Base-by-base conservation (phyloP, 2,329 filamentous ascomycete genomes). In the Beauveria asiatica region DNA sequence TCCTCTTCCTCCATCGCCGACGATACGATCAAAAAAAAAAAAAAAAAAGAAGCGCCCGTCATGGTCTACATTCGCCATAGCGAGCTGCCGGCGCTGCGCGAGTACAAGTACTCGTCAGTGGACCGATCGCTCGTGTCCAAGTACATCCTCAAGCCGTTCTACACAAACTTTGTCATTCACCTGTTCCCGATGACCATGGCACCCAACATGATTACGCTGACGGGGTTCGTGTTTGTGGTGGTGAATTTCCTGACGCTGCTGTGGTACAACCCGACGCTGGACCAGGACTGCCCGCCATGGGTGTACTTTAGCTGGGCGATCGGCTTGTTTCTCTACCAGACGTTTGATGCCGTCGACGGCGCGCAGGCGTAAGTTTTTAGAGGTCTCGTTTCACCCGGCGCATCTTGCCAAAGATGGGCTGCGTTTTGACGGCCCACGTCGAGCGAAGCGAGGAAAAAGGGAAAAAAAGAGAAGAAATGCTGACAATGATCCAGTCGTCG, bases 61-160 rank as follows among this genome's bases (percentile, higher is more conserved):
- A 97, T 97, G 92, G 92, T 94, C 64, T 97, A 97, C 81, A 92
- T 99, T 63, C 90, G 94, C 66, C 90, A 96, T 76, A 86, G 92
- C 70, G 87, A 90, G 76, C 87, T 99, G 64, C 86, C 88, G 44
- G 90, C 90, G 72, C 85, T 99, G 68, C 90, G 89, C 75, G 83
- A 92, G 75, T 99, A 99, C 85, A 94, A 96, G 76, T 99, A 99
- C 81, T 90, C 89, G 45, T 84, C 85, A 61, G 89, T 97, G 69
- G 94, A 99, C 76, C 89, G 89, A 74, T 96, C 92, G 62, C 80
- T 97, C 63, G 81, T 91, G 45, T 97, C 92, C 65, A 90, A 88
- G 74, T 97, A 97, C 78, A 84, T 99, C 65, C 80, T 99, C 69
- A 97, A 99, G 81, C 94, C 94, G 8, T 99, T 97, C 77, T 99